Evolutionary conservation across 306 rosid genomes (phyloP).

Genomic region (Geum urbanum): DNA sequence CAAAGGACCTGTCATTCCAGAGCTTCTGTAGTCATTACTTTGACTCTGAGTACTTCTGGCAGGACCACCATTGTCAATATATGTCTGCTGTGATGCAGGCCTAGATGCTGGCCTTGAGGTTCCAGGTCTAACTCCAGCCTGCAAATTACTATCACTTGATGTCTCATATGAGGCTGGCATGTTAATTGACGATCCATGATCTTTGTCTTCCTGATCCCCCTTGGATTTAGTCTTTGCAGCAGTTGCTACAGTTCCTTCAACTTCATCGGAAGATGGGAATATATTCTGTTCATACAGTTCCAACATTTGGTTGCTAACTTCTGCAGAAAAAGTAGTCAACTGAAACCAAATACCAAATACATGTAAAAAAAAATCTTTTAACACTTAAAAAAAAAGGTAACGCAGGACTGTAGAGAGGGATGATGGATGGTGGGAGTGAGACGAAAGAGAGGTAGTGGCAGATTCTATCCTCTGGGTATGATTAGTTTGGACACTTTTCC

Average conservation of each 20-base stretch:
- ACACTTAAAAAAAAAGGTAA: background rate
- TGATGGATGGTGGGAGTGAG: background rate
- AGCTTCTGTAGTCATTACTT: slow-evolving; percentile 54
- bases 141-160: slow-evolving; percentile 50
- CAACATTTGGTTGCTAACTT: slow-evolving; percentile 97
- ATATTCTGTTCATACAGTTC: slow-evolving; percentile 94
- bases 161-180: background rate
- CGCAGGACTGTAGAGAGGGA: background rate
- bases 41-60: slow-evolving; percentile 42
- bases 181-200: background rate
- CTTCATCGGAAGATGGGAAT: slow-evolving; percentile 66
- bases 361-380: background rate
- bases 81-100: slow-evolving; percentile 43
- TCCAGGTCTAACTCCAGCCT: slow-evolving; percentile 58
- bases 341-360: slow-evolving; percentile 12
- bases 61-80: slow-evolving; percentile 43
- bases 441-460: background rate
- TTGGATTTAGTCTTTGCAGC: slow-evolving; percentile 47
- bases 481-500: background rate
- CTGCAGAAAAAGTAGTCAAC: slow-evolving; percentile 53
- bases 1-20: slow-evolving; percentile 42
- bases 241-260: slow-evolving; percentile 63
- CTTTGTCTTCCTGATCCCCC: slow-evolving; percentile 53
- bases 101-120: slow-evolving; percentile 53
- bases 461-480: background rate